Conservation (phyloP, 139 green algal genomes). For the Micromonas commoda region DNA sequence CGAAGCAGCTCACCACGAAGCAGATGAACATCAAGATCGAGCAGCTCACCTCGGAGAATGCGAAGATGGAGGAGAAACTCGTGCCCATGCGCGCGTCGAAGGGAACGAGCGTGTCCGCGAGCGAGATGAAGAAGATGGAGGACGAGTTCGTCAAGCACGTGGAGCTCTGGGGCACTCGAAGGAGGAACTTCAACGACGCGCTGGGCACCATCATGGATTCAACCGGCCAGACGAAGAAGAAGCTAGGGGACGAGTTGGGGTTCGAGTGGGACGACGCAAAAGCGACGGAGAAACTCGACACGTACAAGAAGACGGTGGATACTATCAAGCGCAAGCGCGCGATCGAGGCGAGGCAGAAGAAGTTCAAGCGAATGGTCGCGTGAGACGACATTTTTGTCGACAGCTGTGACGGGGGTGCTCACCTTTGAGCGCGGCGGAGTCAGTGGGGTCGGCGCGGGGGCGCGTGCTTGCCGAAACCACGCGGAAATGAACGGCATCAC, state of each 20-base stretch:
- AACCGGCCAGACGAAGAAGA: background rate
- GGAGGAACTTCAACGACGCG: background rate
- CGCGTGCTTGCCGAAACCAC: too few species aligned
- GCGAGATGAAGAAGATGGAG: constrained; percentile 15
- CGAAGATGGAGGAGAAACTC: background rate
- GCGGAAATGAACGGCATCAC: too few species aligned
- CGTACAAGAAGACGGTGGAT: background rate
- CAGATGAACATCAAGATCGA: background rate
- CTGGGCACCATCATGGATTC: background rate
- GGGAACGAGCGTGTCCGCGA: background rate
- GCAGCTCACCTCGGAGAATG: background rate
- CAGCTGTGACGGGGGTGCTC: too few species aligned
- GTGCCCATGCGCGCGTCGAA: background rate
- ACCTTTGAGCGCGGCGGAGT: too few species aligned
- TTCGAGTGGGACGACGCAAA: background rate
- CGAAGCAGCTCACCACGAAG: background rate
- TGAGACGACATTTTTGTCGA: too few species aligned
- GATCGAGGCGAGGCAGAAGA: background rate
- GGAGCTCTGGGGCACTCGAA: background rate
- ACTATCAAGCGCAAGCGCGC: background rate
- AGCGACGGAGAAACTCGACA: background rate
- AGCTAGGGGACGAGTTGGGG: background rate
- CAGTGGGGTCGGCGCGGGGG: too few species aligned
- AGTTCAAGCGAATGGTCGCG: background rate
- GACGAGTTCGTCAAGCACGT: constrained; percentile 7